These are phyloP conservation scores for Claviceps quebecensis DNA, from an alignment of 2,329 filamentous ascomycete genomes.

Conservation along the genomic window DNA sequence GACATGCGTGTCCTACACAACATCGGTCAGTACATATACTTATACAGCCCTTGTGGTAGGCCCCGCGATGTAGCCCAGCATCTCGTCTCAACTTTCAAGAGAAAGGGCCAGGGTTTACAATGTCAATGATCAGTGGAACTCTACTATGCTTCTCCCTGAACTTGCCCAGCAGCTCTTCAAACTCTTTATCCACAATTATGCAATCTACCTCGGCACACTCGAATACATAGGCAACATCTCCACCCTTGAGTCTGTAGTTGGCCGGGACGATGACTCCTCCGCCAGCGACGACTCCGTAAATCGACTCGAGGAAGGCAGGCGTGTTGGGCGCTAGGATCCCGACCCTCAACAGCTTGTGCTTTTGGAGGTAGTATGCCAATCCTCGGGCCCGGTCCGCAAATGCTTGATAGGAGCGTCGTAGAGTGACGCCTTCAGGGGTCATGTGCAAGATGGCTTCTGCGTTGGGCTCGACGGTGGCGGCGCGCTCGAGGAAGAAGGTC, in stretches of 20 bases:
- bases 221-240: constrained; percentile 86
- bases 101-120: constrained; percentile 17
- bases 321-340: constrained; percentile 87
- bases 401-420: constrained; percentile 67
- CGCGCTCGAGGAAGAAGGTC: constrained; percentile 74
- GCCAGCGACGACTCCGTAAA: constrained; percentile 75
- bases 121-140: constrained; percentile 63
- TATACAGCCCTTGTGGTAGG: no score
- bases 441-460: constrained; percentile 76
- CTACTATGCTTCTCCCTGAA: constrained; percentile 48
- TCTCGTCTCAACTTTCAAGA: no score
- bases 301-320: constrained; percentile 80
- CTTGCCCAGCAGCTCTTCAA: constrained; percentile 49
- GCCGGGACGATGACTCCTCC: constrained; percentile 61
- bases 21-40: neutral
- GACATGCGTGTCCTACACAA: constrained; percentile 57
- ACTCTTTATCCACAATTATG: constrained; percentile 81
- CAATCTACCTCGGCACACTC: constrained; percentile 73
- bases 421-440: constrained; percentile 58
- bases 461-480: constrained; percentile 76
- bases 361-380: constrained; percentile 76
- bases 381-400: constrained; percentile 77
- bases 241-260: constrained; percentile 55
- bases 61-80: no score
- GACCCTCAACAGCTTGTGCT: constrained; percentile 59